Evolutionary conservation across 1,284 basidiomycete genomes (phyloP).

Genomic region (Pseudozyma sp.): DNA sequence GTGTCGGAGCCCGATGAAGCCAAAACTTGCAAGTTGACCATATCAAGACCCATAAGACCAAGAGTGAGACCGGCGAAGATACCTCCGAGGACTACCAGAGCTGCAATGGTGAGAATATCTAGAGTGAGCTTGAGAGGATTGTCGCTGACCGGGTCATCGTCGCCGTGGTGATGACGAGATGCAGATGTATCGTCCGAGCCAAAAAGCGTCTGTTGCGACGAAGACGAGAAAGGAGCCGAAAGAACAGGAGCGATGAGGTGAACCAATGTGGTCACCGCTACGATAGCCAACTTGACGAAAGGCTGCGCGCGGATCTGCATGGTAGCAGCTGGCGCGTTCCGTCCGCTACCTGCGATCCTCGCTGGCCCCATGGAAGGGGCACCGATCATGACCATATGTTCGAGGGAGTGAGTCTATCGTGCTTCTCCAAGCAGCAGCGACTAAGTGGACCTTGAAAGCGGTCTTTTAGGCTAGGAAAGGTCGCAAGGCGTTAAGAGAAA

Average conservation of each 20-base stretch:
- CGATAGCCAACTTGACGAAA: conserved; percentile 43
- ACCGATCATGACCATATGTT: conserved; percentile 11
- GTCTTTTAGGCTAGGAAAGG: too few species aligned
- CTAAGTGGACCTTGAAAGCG: too few species aligned
- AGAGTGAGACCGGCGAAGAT: conserved; percentile 78
- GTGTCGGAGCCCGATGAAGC: conserved; percentile 81
- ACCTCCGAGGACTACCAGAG: conserved; percentile 69
- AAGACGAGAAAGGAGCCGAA: conserved; percentile 19
- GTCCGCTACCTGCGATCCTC: conserved; percentile 2
- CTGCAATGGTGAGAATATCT: conserved; percentile 58
- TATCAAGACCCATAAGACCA: conserved; percentile 93
- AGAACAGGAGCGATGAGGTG: conserved; percentile 45
- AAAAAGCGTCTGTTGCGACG: conserved; percentile 1
- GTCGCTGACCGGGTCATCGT: conserved; percentile 42
- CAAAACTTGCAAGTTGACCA: conserved; percentile 88
- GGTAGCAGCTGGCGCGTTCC: conserved; percentile 9
- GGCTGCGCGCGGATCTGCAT: conserved; percentile 40
- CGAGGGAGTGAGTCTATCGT: too few species aligned
- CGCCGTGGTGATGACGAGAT: conserved; percentile 22
- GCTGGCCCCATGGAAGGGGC: conserved; percentile 7
- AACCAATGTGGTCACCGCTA: conserved; percentile 39
- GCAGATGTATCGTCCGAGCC: not conserved
- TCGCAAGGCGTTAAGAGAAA: too few species aligned
- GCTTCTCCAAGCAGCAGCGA: too few species aligned
- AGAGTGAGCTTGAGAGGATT: conserved; percentile 53